A percentile compares a stretch with the other conserved stretches of the same genome.
phyloP scores from a whole-genome alignment of 2,329 filamentous ascomycete species.

The Parascedosporium putredinis region DNA sequence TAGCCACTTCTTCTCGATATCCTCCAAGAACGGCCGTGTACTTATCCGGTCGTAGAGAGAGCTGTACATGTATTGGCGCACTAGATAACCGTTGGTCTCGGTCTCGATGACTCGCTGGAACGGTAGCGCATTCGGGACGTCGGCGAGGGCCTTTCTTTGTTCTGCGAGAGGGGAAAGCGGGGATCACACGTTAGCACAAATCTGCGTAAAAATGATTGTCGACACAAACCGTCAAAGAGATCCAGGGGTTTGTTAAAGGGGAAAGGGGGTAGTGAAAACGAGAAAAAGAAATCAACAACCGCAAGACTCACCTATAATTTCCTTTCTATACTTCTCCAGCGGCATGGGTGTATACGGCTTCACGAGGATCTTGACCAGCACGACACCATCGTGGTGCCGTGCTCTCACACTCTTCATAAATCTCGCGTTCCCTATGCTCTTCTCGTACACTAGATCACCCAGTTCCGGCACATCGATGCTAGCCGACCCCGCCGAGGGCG shows the following conservation, averaged over 20 bases:
- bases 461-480: slow-evolving; percentile 92
- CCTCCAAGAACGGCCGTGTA: slow-evolving; percentile 89
- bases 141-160: slow-evolving; percentile 67
- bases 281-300: too few species aligned
- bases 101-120: slow-evolving; percentile 92
- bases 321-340: slow-evolving; percentile 66
- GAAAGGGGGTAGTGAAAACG: too few species aligned
- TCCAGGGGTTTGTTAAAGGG: too few species aligned
- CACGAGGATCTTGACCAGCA: slow-evolving; percentile 88
- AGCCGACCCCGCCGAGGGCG: slow-evolving; percentile 80
- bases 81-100: slow-evolving; percentile 80
- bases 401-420: slow-evolving; percentile 97
- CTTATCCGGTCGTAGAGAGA: slow-evolving; percentile 95
- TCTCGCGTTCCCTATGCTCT: slow-evolving; percentile 77
- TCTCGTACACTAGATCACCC: slow-evolving; percentile 82
- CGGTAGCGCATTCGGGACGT: slow-evolving; percentile 81
- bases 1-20: slow-evolving; percentile 98
- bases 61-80: slow-evolving; percentile 91
- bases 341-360: slow-evolving; percentile 81
- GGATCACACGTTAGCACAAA: too few species aligned
- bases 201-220: too few species aligned
- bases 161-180: too few species aligned
- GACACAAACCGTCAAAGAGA: too few species aligned
- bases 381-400: slow-evolving; percentile 78
- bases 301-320: slow-evolving; percentile 55